These are phyloP conservation scores for Calonectria crousiana DNA, from an alignment of 2,329 filamentous ascomycete genomes.

Conservation along the genomic window DNA sequence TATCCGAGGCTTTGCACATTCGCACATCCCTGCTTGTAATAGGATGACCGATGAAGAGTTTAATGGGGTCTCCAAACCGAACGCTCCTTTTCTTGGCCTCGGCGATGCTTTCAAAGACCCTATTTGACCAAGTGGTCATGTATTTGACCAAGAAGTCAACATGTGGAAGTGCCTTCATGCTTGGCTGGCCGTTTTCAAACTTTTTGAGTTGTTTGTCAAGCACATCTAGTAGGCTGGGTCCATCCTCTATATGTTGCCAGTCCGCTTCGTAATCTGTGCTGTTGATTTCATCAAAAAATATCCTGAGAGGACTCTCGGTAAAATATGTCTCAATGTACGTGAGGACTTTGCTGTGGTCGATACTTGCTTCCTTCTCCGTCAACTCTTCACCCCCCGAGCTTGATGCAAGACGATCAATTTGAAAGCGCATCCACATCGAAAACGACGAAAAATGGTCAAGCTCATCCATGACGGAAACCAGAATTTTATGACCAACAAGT, in stretches of 20 bases:
- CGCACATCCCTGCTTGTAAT: conserved; percentile 68
- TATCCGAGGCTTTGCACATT: conserved; percentile 58
- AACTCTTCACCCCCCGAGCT: conserved; percentile 76
- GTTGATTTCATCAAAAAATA: conserved; percentile 67
- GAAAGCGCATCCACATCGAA: conserved; percentile 84
- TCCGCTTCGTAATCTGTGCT: conserved; percentile 64
- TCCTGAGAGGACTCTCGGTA: conserved; percentile 72
- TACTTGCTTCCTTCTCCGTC: conserved; percentile 79
- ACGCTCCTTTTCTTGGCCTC: conserved; percentile 77
- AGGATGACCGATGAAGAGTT: conserved; percentile 57
- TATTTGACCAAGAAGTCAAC: conserved; percentile 74
- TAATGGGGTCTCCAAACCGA: conserved; percentile 70
- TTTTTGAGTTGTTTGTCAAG: conserved; percentile 63
- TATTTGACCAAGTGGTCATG: conserved; percentile 68
- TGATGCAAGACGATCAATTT: conserved; percentile 81
- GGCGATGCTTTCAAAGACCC: conserved; percentile 76
- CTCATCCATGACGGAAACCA: conserved; percentile 80
- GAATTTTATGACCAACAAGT: conserved; percentile 78
- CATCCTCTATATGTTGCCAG: conserved; percentile 58
- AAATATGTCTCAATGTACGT: conserved; percentile 82
- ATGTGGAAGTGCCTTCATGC: conserved; percentile 67
- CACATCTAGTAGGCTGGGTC: conserved; percentile 59
- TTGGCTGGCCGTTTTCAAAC: conserved; percentile 58
- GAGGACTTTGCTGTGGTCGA: conserved; percentile 80
- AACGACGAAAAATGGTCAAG: conserved; percentile 82